Conservation (phyloP, 129 eudicot species). For the Chrysanthemum lavandulifolium region DNA sequence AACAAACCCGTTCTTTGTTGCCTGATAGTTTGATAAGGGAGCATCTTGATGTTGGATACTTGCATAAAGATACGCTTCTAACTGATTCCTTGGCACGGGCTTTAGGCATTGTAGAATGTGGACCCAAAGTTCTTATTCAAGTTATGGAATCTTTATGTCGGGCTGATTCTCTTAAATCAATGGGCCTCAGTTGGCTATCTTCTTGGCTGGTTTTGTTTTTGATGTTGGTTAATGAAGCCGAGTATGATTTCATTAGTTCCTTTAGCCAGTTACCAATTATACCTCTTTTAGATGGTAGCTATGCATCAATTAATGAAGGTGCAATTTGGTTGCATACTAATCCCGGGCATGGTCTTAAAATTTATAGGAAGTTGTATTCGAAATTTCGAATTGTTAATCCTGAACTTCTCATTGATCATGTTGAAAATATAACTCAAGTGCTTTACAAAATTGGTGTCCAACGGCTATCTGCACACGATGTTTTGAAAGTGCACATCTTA, state of each 20-base stretch:
- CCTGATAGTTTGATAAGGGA: constrained; percentile 59
- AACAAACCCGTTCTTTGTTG: constrained; percentile 50
- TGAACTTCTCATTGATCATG: constrained; percentile 28
- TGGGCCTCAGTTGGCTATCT: constrained; percentile 65
- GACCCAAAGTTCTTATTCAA: constrained; percentile 55
- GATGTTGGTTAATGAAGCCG: constrained; percentile 37
- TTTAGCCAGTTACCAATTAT: constrained; percentile 53
- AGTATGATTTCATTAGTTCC: constrained; percentile 35
- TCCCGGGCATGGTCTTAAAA: constrained; percentile 38
- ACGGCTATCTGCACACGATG: constrained; percentile 59
- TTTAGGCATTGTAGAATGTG: constrained; percentile 71
- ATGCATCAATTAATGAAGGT: constrained; percentile 51
- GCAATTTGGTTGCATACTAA: constrained; percentile 65
- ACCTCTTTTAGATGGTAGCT: constrained; percentile 65
- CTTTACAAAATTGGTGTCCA: constrained; percentile 70
- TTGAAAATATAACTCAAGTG: constrained; percentile 47
- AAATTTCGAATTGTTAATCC: constrained; percentile 60
- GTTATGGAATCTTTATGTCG: constrained; percentile 48
- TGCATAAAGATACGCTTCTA: constrained; percentile 54
- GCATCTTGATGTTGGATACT: constrained; percentile 73
- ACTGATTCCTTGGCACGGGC: constrained; percentile 63
- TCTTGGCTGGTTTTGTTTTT: constrained; percentile 57
- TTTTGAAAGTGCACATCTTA: constrained; percentile 59
- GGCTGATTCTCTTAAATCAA: constrained; percentile 40
- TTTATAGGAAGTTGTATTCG: constrained; percentile 48